Percentiles rank a stretch among this genome's conserved stretches.
phyloP scores from a whole-genome alignment of 169 alveolate species.

The Neospora caninum region DNA sequence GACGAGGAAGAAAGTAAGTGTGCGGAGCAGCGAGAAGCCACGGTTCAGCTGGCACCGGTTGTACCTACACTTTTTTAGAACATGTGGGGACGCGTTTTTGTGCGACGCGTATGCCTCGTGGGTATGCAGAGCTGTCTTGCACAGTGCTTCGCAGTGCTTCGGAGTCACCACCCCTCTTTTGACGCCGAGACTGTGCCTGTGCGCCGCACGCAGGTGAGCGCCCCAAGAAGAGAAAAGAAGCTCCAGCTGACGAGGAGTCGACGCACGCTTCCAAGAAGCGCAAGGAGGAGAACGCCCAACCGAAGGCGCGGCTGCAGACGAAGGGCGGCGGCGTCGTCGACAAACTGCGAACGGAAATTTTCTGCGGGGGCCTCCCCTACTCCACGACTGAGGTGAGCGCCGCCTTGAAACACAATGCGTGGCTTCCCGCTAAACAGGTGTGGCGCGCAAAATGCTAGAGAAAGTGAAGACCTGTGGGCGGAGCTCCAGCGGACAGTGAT shows the following conservation, averaged over 20 bases:
- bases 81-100: neutral
- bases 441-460: neutral
- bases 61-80: neutral
- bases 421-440: conserved; percentile 44
- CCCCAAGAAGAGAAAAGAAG: neutral
- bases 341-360: conserved; percentile 72
- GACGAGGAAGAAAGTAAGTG: neutral
- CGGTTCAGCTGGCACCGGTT: neutral
- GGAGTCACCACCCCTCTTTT: neutral
- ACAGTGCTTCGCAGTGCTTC: neutral
- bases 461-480: neutral
- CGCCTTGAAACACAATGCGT: neutral
- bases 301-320: conserved; percentile 35
- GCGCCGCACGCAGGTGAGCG: neutral
- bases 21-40: too few species aligned
- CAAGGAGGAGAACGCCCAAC: neutral
- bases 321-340: conserved; percentile 59
- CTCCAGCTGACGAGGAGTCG: neutral
- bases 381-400: conserved; percentile 82
- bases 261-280: neutral
- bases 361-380: conserved; percentile 90
- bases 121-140: neutral
- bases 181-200: neutral
- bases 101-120: neutral
- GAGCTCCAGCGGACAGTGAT: conserved; percentile 25